Conservation (phyloP, 805 yeast species). For the Hanseniaspora occidentalis region DNA sequence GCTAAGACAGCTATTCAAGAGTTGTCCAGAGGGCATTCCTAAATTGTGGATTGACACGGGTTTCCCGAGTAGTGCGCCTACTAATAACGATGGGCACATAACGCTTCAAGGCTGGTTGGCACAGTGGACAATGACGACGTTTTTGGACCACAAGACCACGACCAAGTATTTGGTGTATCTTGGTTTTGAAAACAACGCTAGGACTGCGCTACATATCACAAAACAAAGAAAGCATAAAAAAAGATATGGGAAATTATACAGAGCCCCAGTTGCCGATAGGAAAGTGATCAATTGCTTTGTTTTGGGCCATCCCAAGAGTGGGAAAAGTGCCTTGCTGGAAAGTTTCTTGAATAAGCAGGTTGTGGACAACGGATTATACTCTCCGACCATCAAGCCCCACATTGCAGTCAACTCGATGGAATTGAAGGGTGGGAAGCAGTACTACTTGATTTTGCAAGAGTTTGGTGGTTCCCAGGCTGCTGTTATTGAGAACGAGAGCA, state of each 20-base stretch:
- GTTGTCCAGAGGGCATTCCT: slow-evolving; percentile 85
- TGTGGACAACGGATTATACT: slow-evolving; percentile 32
- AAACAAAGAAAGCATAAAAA: slow-evolving; percentile 63
- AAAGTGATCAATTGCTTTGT: slow-evolving; percentile 87
- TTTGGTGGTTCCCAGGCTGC: slow-evolving; percentile 80
- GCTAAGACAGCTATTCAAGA: slow-evolving; percentile 53
- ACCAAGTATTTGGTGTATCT: slow-evolving; percentile 80
- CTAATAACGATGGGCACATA: slow-evolving; percentile 80
- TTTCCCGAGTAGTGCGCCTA: slow-evolving; percentile 80
- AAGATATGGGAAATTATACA: slow-evolving; percentile 49
- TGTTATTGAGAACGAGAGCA: slow-evolving; percentile 52
- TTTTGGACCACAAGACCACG: slow-evolving; percentile 69
- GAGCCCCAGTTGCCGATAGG: slow-evolving; percentile 65
- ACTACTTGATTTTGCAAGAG: slow-evolving; percentile 83
- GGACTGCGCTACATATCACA: slow-evolving; percentile 61
- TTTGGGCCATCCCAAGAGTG: slow-evolving; percentile 75
- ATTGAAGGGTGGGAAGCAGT: slow-evolving; percentile 87
- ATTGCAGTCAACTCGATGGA: slow-evolving; percentile 89
- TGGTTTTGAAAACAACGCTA: slow-evolving; percentile 57
- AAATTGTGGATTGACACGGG: slow-evolving; percentile 70
- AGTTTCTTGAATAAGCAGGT: slow-evolving; percentile 68
- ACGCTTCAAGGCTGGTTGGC: slow-evolving; percentile 98
- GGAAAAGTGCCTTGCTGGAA: slow-evolving; percentile 75
- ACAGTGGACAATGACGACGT: slow-evolving; percentile 96
- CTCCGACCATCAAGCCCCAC: slow-evolving; percentile 72